phyloP scores from a whole-genome alignment of 805 yeast genomes.

The Metschnikowia peoriensis region DNA sequence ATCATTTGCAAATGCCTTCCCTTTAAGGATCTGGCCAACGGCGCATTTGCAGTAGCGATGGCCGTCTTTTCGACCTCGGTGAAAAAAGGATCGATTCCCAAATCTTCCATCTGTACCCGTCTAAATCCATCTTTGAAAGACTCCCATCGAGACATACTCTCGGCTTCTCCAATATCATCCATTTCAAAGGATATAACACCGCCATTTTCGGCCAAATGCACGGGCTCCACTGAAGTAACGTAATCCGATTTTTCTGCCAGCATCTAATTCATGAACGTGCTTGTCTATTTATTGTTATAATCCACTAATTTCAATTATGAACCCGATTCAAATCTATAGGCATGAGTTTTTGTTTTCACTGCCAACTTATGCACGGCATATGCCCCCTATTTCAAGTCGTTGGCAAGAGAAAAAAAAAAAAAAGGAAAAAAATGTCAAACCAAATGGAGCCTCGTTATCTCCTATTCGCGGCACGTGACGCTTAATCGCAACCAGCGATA shows the following conservation, averaged over 20 bases:
- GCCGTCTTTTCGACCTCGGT: conserved; percentile 48
- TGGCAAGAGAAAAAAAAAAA: too few species aligned
- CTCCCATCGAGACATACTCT: conserved; percentile 15
- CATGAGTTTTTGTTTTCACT: too few species aligned
- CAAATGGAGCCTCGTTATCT: too few species aligned
- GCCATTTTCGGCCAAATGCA: conserved; percentile 33
- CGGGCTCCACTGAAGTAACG: conserved; percentile 36
- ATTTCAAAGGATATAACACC: conserved; percentile 33
- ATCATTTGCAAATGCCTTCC: conserved; percentile 62
- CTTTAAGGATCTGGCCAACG: conserved; percentile 52
- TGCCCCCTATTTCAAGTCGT: too few species aligned
- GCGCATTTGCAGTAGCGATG: conserved; percentile 52
- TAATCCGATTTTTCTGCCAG: conserved; percentile 41
- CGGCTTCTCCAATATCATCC: conserved; percentile 20
- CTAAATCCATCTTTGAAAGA: conserved; percentile 31
- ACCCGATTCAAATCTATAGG: too few species aligned
- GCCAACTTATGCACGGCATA: too few species aligned
- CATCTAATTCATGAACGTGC: conserved; percentile 19
- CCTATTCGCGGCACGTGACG: too few species aligned
- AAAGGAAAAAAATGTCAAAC: too few species aligned
- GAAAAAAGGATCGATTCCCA: conserved; percentile 39
- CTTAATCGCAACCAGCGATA: too few species aligned
- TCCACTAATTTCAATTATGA: too few species aligned
- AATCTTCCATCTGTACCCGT: conserved; percentile 31
- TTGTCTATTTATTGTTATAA: neutral